phyloP scores from a whole-genome alignment of 1,139 yeast genomes.

The Candida dubliniensis region DNA sequence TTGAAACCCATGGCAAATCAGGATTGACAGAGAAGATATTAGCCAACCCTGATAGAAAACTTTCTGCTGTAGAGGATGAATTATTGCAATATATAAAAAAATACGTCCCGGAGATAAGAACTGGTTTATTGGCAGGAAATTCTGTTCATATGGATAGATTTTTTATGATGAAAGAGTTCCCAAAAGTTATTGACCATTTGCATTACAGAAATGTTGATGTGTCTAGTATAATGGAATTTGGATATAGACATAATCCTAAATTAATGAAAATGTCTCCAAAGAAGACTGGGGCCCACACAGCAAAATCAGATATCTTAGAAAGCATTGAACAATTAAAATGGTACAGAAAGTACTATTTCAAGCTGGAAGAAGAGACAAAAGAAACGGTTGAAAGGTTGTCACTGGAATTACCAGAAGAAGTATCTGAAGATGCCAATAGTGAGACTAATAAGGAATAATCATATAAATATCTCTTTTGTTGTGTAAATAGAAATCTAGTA shows the following conservation, averaged over 20 bases:
- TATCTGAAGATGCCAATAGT: not conserved
- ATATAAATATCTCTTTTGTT: too few species aligned
- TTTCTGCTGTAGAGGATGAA: conserved; percentile 61
- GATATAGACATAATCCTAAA: conserved; percentile 70
- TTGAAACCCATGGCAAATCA: conserved; percentile 69
- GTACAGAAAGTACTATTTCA: conserved; percentile 67
- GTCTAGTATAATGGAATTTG: conserved; percentile 76
- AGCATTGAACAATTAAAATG: conserved; percentile 82
- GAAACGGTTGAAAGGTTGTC: conserved; percentile 6
- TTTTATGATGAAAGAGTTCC: conserved; percentile 83
- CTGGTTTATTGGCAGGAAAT: conserved; percentile 84
- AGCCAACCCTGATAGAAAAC: conserved; percentile 50
- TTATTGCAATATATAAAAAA: conserved; percentile 59
- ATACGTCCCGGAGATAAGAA: conserved; percentile 51
- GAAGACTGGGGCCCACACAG: conserved; percentile 76
- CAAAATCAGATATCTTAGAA: conserved; percentile 82
- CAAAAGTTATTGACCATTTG: conserved; percentile 65
- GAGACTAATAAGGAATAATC: not conserved
- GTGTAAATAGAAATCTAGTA: not conserved
- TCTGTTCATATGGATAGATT: conserved; percentile 89
- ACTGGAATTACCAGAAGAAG: not conserved
- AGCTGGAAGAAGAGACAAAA: conserved; percentile 24
- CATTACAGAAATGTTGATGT: conserved; percentile 90
- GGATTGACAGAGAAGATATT: conserved; percentile 78
- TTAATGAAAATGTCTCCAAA: conserved; percentile 59